Evolutionary conservation across 169 alveolate genomes (phyloP), one percentile per base, ranked within the genome.

Genomic region (Toxoplasma gondii): DNA sequence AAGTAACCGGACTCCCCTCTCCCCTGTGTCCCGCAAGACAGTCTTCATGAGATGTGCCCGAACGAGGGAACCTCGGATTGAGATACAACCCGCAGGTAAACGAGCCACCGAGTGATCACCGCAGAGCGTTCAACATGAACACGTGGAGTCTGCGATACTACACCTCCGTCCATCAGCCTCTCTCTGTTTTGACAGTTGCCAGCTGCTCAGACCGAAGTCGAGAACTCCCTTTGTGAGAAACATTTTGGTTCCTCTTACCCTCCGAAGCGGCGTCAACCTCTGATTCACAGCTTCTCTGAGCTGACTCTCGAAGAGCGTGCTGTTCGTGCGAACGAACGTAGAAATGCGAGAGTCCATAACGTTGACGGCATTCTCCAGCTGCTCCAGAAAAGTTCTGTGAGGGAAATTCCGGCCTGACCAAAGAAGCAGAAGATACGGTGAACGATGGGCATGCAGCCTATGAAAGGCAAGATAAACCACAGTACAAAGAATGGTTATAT

Each of bases 321-420:
- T 82, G 41, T 82, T 82, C 22, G 90, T 82, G 90, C 90, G 90
- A 12, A 41, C 90, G 38, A 41, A 82, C 53, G 67, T 41, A 7
- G n/a, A 24, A 10, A 82, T 43, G 41, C 90, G 54, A 5, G 69
- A 41, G 67, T 82, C 90, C 31, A 82, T 7, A 38, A 43, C 29
- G 54, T 44, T 31, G 12, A 43, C 53, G 38, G 69, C 64, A 9
- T 38, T 16, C 53, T 82, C 54, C 34, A 82, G 90, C 67, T 4
- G 38, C 41, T 82, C 90, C 90, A 82, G 34, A 22, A 82, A 39
- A 2, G 24, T 27, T 43, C 29, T 22, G 24, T 39, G 64, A 41
- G 90, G 67, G 64, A 43, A 39, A 31, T 38, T 39, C n/a, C n/a
- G 90, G 38, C 90, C 90, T 82, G 90, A 36, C 4, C 19, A 16